Percentiles rank a stretch among this genome's conserved stretches.
phyloP scores from a whole-genome alignment of 768 basidiomycete species.

The Clathrus columnatus region DNA sequence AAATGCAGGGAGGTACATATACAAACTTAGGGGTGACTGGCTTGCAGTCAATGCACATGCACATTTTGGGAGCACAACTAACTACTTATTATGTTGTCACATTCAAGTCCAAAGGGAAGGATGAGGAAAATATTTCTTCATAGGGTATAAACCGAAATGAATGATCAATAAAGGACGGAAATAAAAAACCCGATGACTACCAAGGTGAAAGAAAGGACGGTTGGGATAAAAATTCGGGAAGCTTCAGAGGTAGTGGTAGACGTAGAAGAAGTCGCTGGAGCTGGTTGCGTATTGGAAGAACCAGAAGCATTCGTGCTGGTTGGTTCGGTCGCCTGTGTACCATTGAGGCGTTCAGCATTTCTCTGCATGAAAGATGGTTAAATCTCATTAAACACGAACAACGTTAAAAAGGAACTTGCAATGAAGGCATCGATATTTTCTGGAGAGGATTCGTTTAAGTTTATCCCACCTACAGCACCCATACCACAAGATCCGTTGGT shows the following conservation, averaged over 20 bases:
- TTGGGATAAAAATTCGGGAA: neutral
- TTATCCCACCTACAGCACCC: conserved; percentile 57
- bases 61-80: too few relatives aligned
- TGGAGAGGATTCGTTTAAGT: conserved; percentile 36
- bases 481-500: conserved; percentile 35
- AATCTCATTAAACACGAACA: neutral
- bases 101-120: too few relatives aligned
- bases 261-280: neutral
- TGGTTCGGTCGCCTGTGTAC: conserved; percentile 24
- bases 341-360: conserved; percentile 49
- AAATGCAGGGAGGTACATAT: too few relatives aligned
- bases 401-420: conserved; percentile 23
- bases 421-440: conserved; percentile 34
- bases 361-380: conserved; percentile 27
- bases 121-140: too few relatives aligned
- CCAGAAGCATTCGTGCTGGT: neutral
- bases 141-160: too few relatives aligned
- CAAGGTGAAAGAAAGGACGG: neutral
- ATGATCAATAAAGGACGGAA: neutral
- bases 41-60: too few relatives aligned
- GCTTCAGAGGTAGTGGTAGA: neutral
- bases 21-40: too few relatives aligned
- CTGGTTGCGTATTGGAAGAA: neutral
- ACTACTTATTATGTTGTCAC: too few relatives aligned
- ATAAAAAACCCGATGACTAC: neutral